phyloP scores from a whole-genome alignment of 345 rosid species.

The Dipteronia sinensis region DNA sequence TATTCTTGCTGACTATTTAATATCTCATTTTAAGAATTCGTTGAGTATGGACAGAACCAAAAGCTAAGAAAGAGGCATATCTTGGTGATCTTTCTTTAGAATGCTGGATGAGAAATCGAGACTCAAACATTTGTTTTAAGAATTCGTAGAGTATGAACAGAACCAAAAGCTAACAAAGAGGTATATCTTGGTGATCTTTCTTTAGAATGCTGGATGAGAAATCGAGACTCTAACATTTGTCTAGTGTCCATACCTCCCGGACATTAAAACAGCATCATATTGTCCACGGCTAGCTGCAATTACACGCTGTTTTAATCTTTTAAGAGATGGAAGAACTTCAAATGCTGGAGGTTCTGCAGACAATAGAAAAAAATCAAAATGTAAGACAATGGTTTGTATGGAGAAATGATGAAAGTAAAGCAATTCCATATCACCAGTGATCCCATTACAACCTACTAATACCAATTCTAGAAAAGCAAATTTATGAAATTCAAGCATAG shows the following conservation, averaged over 20 bases:
- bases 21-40: neutral
- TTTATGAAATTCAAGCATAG: neutral
- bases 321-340: conserved; percentile 88
- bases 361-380: conserved; percentile 18
- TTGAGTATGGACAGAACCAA: neutral
- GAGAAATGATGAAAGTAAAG: neutral
- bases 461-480: neutral
- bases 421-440: conserved; percentile 5
- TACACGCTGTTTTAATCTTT: conserved; percentile 74
- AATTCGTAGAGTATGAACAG: neutral
- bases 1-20: neutral
- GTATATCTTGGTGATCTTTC: neutral
- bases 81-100: neutral
- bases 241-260: conserved; percentile 71
- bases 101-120: conserved; percentile 4
- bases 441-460: neutral
- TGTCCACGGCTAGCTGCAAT: conserved; percentile 81
- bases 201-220: conserved; percentile 1
- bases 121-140: conserved; percentile 9
- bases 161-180: neutral
- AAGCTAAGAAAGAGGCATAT: neutral
- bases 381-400: conserved; percentile 6
- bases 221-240: conserved; percentile 5
- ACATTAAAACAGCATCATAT: conserved; percentile 93
- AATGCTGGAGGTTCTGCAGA: conserved; percentile 90